Conservation (phyloP, 495 filamentous ascomycete genomes). For the Letharia columbiana region DNA sequence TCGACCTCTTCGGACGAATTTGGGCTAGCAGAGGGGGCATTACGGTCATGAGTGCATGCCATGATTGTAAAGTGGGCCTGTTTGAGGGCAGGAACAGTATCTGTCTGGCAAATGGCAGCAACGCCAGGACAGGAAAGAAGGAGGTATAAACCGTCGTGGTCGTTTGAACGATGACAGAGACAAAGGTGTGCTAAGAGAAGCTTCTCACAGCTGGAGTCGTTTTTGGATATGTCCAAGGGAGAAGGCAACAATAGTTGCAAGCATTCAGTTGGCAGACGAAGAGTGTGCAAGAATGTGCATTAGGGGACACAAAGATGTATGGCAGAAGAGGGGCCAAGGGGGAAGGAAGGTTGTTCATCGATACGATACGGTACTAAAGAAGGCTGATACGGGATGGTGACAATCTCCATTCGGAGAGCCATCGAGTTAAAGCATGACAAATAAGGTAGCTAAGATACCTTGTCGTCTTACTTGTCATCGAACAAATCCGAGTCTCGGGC, state of each 20-base stretch:
- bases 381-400: conserved; percentile 6
- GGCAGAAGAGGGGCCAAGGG: background rate
- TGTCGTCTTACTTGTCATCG: background rate
- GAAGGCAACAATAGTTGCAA: background rate
- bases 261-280: background rate
- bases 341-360: background rate
- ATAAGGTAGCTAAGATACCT: background rate
- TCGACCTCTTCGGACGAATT: conserved; percentile 49
- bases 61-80: conserved; percentile 10
- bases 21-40: conserved; percentile 39
- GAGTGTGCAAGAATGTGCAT: background rate
- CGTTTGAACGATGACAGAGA: background rate
- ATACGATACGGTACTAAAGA: conserved; percentile 7
- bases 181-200: background rate
- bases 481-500: background rate
- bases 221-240: background rate
- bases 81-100: background rate
- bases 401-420: background rate
- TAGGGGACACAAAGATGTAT: background rate
- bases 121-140: background rate
- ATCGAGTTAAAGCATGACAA: conserved; percentile 5
- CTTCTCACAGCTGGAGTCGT: background rate
- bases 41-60: conserved; percentile 8
- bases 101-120: background rate
- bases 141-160: background rate